Evolutionary conservation across 116 monocot genomes (phyloP).

Genomic region (Thalassia testudinum): DNA sequence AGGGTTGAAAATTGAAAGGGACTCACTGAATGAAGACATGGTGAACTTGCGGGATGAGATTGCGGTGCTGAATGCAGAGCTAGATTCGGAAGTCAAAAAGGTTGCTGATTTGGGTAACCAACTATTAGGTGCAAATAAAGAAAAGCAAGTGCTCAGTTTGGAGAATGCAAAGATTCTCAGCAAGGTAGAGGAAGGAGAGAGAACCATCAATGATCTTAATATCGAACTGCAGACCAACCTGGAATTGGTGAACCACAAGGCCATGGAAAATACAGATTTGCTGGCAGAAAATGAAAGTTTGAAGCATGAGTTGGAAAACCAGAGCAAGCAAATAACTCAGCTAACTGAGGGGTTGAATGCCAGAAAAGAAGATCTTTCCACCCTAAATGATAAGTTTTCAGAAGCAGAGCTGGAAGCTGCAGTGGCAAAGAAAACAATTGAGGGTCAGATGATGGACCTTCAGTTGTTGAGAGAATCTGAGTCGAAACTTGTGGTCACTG

Average conservation of each 20-base stretch:
- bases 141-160: slow-evolving; percentile 2
- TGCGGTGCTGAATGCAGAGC: slow-evolving; percentile 6
- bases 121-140: slow-evolving; percentile 1
- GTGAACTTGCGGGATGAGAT: slow-evolving; percentile 3
- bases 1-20: slow-evolving; percentile 16
- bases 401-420: background rate
- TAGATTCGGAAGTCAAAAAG: background rate
- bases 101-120: slow-evolving; percentile 1
- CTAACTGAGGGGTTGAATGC: slow-evolving; percentile 3
- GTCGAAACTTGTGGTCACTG: background rate
- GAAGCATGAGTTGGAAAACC: slow-evolving; percentile 1
- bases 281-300: slow-evolving; percentile 1
- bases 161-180: background rate
- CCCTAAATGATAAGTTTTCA: slow-evolving; percentile 5
- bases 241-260: slow-evolving; percentile 1
- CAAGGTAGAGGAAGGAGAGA: slow-evolving; percentile 8
- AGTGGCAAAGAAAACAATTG: slow-evolving; percentile 1
- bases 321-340: background rate
- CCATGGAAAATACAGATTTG: slow-evolving; percentile 2
- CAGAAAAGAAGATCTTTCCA: slow-evolving; percentile 5
- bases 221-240: background rate
- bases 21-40: background rate
- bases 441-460: background rate
- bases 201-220: slow-evolving; percentile 1
- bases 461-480: slow-evolving; percentile 2